Evolutionary conservation across 371 early-diverging fungal species (phyloP).

Genomic region (Rhizopus sp.): DNA sequence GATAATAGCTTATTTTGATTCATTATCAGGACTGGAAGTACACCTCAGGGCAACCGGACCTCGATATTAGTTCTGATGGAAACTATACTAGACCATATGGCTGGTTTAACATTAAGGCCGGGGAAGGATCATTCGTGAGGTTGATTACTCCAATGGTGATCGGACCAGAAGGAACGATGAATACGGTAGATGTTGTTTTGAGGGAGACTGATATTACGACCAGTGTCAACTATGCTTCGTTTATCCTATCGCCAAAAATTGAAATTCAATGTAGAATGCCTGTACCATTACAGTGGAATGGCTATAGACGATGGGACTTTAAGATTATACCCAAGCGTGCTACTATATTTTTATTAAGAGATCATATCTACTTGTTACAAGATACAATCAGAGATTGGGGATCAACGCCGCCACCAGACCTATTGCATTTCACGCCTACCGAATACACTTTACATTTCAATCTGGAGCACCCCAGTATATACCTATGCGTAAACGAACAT

Average conservation of each 20-base stretch:
- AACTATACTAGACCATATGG: slow-evolving; percentile 69
- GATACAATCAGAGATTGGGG: slow-evolving; percentile 81
- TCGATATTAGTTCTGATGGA: slow-evolving; percentile 46
- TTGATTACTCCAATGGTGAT: slow-evolving; percentile 65
- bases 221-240: slow-evolving; percentile 73
- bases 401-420: slow-evolving; percentile 53
- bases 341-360: slow-evolving; percentile 69
- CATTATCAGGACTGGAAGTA: slow-evolving; percentile 70
- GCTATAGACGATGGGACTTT: slow-evolving; percentile 67
- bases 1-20: not conserved
- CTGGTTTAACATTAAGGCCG: slow-evolving; percentile 77
- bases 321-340: slow-evolving; percentile 44
- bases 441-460: slow-evolving; percentile 60
- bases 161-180: slow-evolving; percentile 57
- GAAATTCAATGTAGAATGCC: slow-evolving; percentile 64
- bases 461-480: slow-evolving; percentile 57
- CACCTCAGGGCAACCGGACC: slow-evolving; percentile 29
- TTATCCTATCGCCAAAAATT: slow-evolving; percentile 54
- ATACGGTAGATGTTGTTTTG: slow-evolving; percentile 52
- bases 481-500: slow-evolving; percentile 77
- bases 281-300: slow-evolving; percentile 82
- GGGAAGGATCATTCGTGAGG: slow-evolving; percentile 54
- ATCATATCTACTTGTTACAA: slow-evolving; percentile 80
- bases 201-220: slow-evolving; percentile 57
- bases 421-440: slow-evolving; percentile 73